Evolutionary conservation across 768 basidiomycete genomes (phyloP).

Genomic region (Plicaturopsis crispa): DNA sequence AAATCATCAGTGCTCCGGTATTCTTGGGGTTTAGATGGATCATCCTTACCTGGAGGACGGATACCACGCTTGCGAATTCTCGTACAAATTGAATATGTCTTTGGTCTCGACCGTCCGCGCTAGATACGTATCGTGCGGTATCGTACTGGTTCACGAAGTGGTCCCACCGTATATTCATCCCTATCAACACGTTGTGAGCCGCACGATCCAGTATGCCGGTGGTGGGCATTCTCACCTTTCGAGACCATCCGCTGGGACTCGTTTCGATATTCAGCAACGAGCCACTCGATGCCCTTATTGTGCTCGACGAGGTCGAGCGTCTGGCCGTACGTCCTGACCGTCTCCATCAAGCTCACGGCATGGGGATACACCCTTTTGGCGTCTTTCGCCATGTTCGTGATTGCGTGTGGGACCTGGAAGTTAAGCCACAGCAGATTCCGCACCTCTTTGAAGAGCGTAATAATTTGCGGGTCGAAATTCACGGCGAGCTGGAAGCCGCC

Average conservation of each 20-base stretch:
- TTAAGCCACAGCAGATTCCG: slow-evolving; percentile 93
- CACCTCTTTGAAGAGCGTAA: slow-evolving; percentile 98
- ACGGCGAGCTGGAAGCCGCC: slow-evolving; percentile 74
- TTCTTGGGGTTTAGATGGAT: too few relatives aligned
- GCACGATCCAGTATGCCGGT: background rate
- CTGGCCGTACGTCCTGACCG: slow-evolving; percentile 95
- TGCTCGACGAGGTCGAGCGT: slow-evolving; percentile 86
- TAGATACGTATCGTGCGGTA: slow-evolving; percentile 63
- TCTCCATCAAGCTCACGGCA: slow-evolving; percentile 98
- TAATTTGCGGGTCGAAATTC: slow-evolving; percentile 97
- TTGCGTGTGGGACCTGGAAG: slow-evolving; percentile 91
- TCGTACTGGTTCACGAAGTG: slow-evolving; percentile 95
- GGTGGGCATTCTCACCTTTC: slow-evolving; percentile 78
- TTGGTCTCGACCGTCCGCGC: slow-evolving; percentile 75
- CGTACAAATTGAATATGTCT: slow-evolving; percentile 90
- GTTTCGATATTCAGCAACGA: slow-evolving; percentile 91
- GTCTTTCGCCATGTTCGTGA: slow-evolving; percentile 96
- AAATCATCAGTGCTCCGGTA: too few relatives aligned
- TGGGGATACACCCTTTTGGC: slow-evolving; percentile 98
- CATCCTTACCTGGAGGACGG: slow-evolving; percentile 67
- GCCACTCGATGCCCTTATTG: slow-evolving; percentile 88
- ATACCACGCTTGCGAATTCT: slow-evolving; percentile 91
- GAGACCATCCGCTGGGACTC: slow-evolving; percentile 91
- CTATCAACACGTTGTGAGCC: slow-evolving; percentile 28
- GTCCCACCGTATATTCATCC: slow-evolving; percentile 96